Evolutionary conservation across 2,329 filamentous ascomycete genomes (phyloP).

Genomic region (Juglanconis sp.): DNA sequence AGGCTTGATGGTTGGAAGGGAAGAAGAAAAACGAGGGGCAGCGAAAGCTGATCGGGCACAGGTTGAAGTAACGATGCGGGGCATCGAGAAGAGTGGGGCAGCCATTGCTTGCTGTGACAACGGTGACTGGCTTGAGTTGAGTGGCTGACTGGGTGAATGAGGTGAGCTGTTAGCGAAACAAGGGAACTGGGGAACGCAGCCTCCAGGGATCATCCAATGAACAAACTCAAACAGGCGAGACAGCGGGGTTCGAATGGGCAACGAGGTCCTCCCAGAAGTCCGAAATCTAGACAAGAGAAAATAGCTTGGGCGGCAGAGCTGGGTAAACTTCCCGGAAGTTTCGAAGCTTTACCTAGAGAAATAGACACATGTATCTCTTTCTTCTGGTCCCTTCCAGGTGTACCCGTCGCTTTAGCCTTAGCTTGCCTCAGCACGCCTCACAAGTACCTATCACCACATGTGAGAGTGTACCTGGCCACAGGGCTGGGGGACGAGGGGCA

Average conservation of each 20-base stretch:
- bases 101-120: slow-evolving; percentile 23
- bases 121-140: neutral
- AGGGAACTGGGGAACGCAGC: slow-evolving; percentile 1
- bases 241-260: neutral
- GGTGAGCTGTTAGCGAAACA: slow-evolving; percentile 18
- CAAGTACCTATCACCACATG: neutral
- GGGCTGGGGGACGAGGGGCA: neutral
- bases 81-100: slow-evolving; percentile 34
- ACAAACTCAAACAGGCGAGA: slow-evolving; percentile 8
- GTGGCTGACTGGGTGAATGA: slow-evolving; percentile 15
- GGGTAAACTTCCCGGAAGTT: too few relatives aligned
- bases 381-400: too few relatives aligned
- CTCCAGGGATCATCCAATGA: slow-evolving; percentile 18
- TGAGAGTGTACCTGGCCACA: neutral
- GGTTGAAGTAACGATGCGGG: slow-evolving; percentile 26
- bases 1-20: slow-evolving; percentile 25
- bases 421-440: too few relatives aligned
- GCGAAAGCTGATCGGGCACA: slow-evolving; percentile 27
- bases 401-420: too few relatives aligned
- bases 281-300: neutral
- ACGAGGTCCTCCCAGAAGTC: neutral
- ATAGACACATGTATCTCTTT: too few relatives aligned
- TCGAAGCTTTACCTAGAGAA: too few relatives aligned
- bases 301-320: neutral
- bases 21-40: slow-evolving; percentile 33